Base-by-base conservation (phyloP, 2,329 filamentous ascomycete species). In the Tolypocladium inflatum region DNA sequence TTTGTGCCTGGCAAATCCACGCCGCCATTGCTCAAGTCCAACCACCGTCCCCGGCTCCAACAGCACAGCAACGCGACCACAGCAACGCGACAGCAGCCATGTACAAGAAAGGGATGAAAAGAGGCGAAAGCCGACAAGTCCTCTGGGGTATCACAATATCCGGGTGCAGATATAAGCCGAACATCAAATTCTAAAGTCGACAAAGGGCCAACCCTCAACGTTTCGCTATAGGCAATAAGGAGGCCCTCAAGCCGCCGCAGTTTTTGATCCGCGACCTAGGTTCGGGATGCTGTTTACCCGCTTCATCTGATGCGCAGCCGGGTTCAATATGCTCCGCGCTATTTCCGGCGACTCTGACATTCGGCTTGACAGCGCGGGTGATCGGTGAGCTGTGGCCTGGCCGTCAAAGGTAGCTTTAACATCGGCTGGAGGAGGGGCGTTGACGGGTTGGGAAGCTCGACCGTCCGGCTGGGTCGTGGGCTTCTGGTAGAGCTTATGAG, bases 401-500 rank as follows among this genome's bases (percentile, higher is more conserved):
- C 60, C 62, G 43, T 67, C 65, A n/a, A 66, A 55, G n/a, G 52
- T 53, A 8, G 66, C 43, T 55, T 69, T 71, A 37, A 58, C 51
- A 13, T 69, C 66, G 1, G 57, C 57, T 50, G 63, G 41, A 6
- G 63, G 52, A 21, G 64, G 57, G 13, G 52, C 58, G 38, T 58
- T 37, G 33, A 54, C 55, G 43, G 66, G 63, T 33, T 63, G 63
- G 52, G 55, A 42, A 63, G 66, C 60, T 63, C 69, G 58, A 43
- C 54, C 57, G 17, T 63, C 65, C 3, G 57, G 55, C 33, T 57
- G 61, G 41, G 43, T 73, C 61, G 59, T 73, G 63, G 64, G 71
- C 69, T 65, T 72, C 45, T 75, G 72, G 48, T 74, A 71, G 56
- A 76, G 70, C 61, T 83, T 80, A 68, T 90, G 86, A 11, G 85